Conservation (phyloP, 176 grass and related monocot genomes). For the Rhynchospora pubera region DNA sequence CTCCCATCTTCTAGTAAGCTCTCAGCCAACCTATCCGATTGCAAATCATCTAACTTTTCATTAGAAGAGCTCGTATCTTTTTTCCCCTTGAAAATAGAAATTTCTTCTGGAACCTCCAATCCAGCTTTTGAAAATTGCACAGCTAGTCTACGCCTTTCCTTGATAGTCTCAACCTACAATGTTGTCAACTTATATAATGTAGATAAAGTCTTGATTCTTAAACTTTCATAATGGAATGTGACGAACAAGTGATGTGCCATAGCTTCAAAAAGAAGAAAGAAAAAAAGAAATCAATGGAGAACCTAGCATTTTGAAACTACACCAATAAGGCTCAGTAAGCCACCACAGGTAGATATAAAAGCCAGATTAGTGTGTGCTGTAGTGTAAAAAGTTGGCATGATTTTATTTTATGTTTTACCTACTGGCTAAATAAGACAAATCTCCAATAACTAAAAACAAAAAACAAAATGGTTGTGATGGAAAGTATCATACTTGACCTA, state of each 20-base stretch:
- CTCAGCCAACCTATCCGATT: slow-evolving; percentile 11
- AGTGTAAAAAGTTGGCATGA: neutral
- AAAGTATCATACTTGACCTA: slow-evolving; percentile 55
- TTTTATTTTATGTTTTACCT: neutral
- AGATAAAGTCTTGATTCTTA: neutral
- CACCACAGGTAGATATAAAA: neutral
- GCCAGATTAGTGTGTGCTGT: no score
- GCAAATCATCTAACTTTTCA: slow-evolving; percentile 2
- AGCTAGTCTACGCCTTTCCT: slow-evolving; percentile 67
- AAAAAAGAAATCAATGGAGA: neutral
- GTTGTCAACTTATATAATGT: neutral
- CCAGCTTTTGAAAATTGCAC: slow-evolving; percentile 75
- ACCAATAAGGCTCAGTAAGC: neutral
- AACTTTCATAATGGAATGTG: neutral
- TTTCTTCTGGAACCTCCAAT: slow-evolving; percentile 60
- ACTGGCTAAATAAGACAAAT: neutral
- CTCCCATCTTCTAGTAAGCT: neutral
- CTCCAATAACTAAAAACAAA: neutral
- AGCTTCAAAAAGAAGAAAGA: neutral
- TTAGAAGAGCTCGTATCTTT: slow-evolving; percentile 8
- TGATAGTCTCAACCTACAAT: slow-evolving; percentile 60
- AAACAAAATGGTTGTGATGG: neutral
- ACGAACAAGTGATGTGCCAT: neutral
- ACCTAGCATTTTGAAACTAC: neutral
- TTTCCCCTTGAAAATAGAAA: slow-evolving; percentile 50